Conservation (phyloP, 768 basidiomycete genomes). For the Coprinellus aureogranulatus region DNA sequence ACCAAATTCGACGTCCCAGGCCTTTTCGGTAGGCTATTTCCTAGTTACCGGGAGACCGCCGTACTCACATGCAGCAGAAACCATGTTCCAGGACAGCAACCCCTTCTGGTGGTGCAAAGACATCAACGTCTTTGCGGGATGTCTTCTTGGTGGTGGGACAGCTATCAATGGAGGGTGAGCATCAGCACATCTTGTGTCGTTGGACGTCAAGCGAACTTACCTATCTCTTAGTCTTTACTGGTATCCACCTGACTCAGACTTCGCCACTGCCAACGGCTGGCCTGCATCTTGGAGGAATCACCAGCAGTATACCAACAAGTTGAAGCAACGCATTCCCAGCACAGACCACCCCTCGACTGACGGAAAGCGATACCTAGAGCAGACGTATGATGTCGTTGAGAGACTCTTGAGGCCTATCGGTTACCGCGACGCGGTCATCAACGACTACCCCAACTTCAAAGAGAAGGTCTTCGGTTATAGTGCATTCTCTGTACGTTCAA, state of each 20-base stretch:
- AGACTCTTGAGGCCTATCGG: conserved; percentile 48
- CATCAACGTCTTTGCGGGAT: conserved; percentile 61
- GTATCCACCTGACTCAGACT: conserved; percentile 52
- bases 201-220: no score
- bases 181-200: no score
- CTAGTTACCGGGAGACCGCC: neutral
- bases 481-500: conserved; percentile 34
- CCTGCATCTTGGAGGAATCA: conserved; percentile 56
- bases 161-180: conserved; percentile 65
- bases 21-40: conserved; percentile 40
- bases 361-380: conserved; percentile 55
- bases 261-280: conserved; percentile 50
- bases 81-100: conserved; percentile 58
- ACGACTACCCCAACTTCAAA: conserved; percentile 53
- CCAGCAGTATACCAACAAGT: conserved; percentile 44
- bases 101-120: conserved; percentile 69
- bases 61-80: conserved; percentile 33
- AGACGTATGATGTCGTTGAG: conserved; percentile 42
- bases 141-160: conserved; percentile 61
- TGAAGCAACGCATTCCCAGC: conserved; percentile 50
- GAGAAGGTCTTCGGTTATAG: conserved; percentile 62
- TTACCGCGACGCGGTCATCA: conserved; percentile 53
- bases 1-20: conserved; percentile 69
- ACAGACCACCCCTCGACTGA: conserved; percentile 62
- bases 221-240: conserved; percentile 57